Percentiles rank a stretch among this genome's conserved stretches.
Evolutionary conservation across 768 basidiomycete genomes (phyloP).

Genomic region (Leccinum fibrillosum): DNA sequence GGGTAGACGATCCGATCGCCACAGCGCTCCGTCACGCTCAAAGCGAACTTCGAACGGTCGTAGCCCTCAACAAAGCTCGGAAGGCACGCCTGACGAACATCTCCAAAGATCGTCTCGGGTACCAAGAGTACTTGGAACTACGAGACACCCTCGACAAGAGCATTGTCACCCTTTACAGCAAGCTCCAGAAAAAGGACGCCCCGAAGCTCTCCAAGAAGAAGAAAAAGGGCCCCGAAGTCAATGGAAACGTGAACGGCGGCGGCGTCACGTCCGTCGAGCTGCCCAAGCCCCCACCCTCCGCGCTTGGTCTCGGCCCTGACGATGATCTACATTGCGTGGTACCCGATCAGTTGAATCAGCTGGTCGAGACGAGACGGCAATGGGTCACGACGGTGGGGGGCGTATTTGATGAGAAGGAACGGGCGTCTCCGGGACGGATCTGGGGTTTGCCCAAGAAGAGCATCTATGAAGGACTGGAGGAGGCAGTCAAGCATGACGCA

Average conservation of each 20-base stretch:
- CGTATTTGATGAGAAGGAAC: constrained; percentile 74
- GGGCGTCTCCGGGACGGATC: constrained; percentile 60
- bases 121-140: constrained; percentile 85
- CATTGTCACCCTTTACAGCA: constrained; percentile 69
- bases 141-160: constrained; percentile 87
- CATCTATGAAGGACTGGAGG: constrained; percentile 72
- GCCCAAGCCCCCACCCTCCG: constrained; percentile 65
- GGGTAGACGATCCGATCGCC: constrained; percentile 93
- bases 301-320: constrained; percentile 65
- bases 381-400: constrained; percentile 78
- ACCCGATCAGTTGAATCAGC: constrained; percentile 62
- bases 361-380: constrained; percentile 71
- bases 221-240: constrained; percentile 52
- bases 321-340: constrained; percentile 62
- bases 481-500: constrained; percentile 47
- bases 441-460: constrained; percentile 77
- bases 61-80: constrained; percentile 80
- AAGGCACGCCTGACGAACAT: constrained; percentile 67
- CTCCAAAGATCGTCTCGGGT: constrained; percentile 84
- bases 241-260: constrained; percentile 31
- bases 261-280: constrained; percentile 29
- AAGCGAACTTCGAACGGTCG: constrained; percentile 69
- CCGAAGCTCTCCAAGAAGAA: constrained; percentile 72
- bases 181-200: constrained; percentile 78
- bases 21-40: constrained; percentile 89